Base-by-base conservation (phyloP, 371 early-diverging fungal genomes). In the Dentiscutata heterogama region DNA sequence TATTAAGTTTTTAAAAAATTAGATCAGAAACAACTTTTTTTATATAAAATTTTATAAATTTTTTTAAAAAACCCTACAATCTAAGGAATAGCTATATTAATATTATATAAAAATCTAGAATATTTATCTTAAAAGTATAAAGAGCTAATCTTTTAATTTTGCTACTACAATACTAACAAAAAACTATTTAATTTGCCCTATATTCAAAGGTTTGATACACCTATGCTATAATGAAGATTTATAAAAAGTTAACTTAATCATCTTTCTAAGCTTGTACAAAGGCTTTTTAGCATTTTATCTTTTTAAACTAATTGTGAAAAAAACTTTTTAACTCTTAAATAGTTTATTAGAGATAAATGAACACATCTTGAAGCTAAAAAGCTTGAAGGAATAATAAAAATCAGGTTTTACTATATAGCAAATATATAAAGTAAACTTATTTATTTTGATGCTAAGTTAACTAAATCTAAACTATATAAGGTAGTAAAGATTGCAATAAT, bases 271-370 rank as follows among this genome's bases (percentile, higher is more conserved):
- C 50, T 70, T 46, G 51, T 46, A 20, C 0, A 42, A 2, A 2
- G 22, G 1, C 25, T 70, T 11, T 70, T 46, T 70, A 46, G 7
- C 16, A 74, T 56, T 25, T 2, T 10, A 54, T 0, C 29, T 54
- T 54, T n/a, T 54, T n/a, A 74, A 74, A 56, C 58, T 25, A 3
- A 16, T 29, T 35, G 74, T 74, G 35, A 74, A n/a, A n/a, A n/a
- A n/a, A n/a, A n/a, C n/a, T n/a, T n/a, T n/a, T n/a, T n/a, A n/a
- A n/a, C n/a, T n/a, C 27, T 1, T 13, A 27, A 74, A 74, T 31
- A 54, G 51, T 29, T 74, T 25, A 39, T 16, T n/a, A n/a, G 51
- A 11, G 22, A 74, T 74, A 27, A 29, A 4, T 7, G n/a, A 54
- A 35, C 3, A 18, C n/a, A 29, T 4, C 20, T 72, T 18, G 20